These are phyloP conservation scores for Begonia fuchsioides DNA, from an alignment of 306 rosid genomes.

Conservation along the genomic window DNA sequence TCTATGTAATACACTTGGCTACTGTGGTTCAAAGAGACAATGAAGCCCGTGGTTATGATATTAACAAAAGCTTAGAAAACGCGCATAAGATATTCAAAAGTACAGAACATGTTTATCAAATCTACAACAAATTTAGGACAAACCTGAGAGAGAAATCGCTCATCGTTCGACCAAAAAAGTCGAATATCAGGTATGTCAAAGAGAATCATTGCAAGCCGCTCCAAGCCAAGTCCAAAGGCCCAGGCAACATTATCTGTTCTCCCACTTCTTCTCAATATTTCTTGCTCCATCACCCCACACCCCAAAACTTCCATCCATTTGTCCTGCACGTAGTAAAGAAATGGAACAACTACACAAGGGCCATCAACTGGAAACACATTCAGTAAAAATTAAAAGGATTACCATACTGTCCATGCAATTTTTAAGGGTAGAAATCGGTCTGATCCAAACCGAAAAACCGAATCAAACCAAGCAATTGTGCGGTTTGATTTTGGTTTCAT, in stretches of 20 bases:
- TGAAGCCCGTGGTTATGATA: too few species aligned
- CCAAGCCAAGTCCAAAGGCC: constrained; percentile 98
- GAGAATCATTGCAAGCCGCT: constrained; percentile 94
- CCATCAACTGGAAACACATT: too few species aligned
- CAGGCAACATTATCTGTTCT: constrained; percentile 71
- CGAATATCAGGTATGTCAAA: constrained; percentile 97
- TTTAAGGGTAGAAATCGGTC: too few species aligned
- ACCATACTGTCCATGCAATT: too few species aligned
- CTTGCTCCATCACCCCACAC: constrained; percentile 95
- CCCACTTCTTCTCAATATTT: constrained; percentile 71
- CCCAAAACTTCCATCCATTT: constrained; percentile 97
- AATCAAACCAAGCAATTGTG: too few species aligned
- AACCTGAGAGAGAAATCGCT: constrained; percentile 94
- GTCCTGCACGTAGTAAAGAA: constrained; percentile 27
- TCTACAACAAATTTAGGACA: constrained; percentile 11
- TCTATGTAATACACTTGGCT: neutral
- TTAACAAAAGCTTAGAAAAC: constrained; percentile 5
- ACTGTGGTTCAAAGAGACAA: neutral
- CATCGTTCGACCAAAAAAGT: constrained; percentile 84
- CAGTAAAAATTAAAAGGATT: too few species aligned
- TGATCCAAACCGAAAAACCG: too few species aligned
- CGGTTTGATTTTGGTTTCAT: too few species aligned
- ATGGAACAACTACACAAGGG: too few species aligned
- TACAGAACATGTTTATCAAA: constrained; percentile 4
- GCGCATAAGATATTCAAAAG: constrained; percentile 4